A percentile compares a stretch with the other conserved stretches of the same genome.
Conservation (phyloP, 306 rosid species). For the Dalbergia cochinchinensis region DNA sequence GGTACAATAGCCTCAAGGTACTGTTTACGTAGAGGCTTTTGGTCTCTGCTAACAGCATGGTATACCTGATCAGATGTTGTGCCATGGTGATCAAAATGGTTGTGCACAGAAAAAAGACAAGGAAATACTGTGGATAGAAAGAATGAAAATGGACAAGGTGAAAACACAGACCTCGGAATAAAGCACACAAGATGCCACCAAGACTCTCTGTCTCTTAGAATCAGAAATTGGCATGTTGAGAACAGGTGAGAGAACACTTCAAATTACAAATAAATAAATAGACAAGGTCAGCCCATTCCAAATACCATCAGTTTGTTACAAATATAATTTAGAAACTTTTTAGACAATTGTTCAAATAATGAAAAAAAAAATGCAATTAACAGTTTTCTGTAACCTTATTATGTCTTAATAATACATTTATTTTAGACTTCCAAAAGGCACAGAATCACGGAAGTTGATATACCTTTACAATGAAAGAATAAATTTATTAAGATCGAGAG, state of each 20-base stretch:
- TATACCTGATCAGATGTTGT: constrained; percentile 70
- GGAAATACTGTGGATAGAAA: background rate
- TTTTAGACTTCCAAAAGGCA: background rate
- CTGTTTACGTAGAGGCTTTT: constrained; percentile 84
- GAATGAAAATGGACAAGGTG: constrained; percentile 28
- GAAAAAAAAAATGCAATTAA: background rate
- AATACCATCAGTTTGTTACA: constrained; percentile 22
- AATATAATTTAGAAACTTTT: background rate
- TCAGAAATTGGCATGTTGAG: constrained; percentile 98
- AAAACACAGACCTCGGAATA: constrained; percentile 90
- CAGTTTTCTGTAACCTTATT: constrained; percentile 8
- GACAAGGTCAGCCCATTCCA: constrained; percentile 37
- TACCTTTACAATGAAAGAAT: background rate
- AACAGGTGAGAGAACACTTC: constrained; percentile 96
- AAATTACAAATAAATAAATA: constrained; percentile 43
- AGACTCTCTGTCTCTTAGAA: constrained; percentile 97
- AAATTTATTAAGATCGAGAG: constrained; percentile 3
- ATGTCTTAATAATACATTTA: background rate
- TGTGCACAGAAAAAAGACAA: constrained; percentile 29
- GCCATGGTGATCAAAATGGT: constrained; percentile 41
- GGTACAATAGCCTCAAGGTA: constrained; percentile 96
- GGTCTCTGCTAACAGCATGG: constrained; percentile 86
- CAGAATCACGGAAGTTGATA: constrained; percentile 1
- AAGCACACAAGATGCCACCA: constrained; percentile 95
- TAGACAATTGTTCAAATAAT: constrained; percentile 17